Conservation (phyloP, 345 rosid genomes). For the Xanthoceras sorbifolium region DNA sequence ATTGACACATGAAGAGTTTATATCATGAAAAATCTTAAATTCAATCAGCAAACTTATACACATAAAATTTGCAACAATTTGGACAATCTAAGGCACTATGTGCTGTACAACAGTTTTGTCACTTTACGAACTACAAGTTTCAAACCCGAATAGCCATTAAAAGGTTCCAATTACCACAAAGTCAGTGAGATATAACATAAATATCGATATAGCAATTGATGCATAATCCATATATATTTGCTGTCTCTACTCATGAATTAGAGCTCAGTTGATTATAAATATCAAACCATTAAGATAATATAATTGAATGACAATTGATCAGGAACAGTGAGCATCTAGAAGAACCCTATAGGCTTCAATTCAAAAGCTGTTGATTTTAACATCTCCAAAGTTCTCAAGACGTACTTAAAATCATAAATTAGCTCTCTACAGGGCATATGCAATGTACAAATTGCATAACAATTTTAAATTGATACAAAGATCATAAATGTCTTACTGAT, state of each 20-base stretch:
- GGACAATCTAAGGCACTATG: background rate
- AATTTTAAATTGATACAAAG: constrained; percentile 5
- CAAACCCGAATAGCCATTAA: background rate
- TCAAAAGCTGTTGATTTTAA: background rate
- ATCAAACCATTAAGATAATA: background rate
- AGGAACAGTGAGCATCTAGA: background rate
- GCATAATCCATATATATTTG: background rate
- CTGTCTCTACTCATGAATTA: background rate
- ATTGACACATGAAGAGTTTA: constrained; percentile 2
- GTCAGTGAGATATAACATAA: background rate
- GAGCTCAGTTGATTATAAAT: background rate
- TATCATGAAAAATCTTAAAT: background rate
- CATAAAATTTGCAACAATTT: background rate
- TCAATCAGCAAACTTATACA: background rate
- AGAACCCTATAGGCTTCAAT: background rate
- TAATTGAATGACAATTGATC: background rate
- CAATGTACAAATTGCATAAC: background rate
- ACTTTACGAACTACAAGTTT: background rate
- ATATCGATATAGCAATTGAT: background rate
- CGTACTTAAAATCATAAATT: background rate
- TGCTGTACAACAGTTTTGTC: background rate
- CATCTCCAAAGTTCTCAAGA: background rate
- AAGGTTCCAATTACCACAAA: no score
- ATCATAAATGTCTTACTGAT: constrained; percentile 54
- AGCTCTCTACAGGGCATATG: background rate